Conservation (phyloP, 2,329 filamentous ascomycete genomes). For the Trichoderma hamatum region DNA sequence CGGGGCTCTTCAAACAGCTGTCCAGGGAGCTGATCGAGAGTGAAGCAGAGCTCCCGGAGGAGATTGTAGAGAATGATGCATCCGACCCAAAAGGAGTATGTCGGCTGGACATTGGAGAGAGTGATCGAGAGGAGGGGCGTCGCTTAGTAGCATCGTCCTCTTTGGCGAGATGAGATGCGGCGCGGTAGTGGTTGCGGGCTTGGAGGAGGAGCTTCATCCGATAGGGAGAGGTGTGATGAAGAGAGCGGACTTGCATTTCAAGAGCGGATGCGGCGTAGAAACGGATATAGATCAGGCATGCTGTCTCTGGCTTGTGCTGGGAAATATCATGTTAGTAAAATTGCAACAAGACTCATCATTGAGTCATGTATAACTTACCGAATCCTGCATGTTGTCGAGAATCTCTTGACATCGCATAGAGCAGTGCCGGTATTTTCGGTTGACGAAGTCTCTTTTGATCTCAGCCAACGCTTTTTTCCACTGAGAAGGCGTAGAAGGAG, state of each 20-base stretch:
- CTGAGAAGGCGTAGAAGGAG: constrained; percentile 50
- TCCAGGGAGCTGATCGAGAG: constrained; percentile 40
- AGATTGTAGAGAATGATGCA: constrained; percentile 49
- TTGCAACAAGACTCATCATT: neutral
- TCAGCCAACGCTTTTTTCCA: constrained; percentile 57
- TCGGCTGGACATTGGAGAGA: constrained; percentile 45
- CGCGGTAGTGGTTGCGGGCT: constrained; percentile 55
- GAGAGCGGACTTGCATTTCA: constrained; percentile 57
- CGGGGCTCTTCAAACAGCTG: constrained; percentile 26
- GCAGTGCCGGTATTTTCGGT: constrained; percentile 56
- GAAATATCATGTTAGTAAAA: neutral
- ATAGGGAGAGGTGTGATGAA: constrained; percentile 50
- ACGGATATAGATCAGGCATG: constrained; percentile 61
- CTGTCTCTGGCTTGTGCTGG: constrained; percentile 47
- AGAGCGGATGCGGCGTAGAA: constrained; percentile 65
- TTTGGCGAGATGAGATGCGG: constrained; percentile 52
- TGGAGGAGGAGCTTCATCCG: constrained; percentile 54
- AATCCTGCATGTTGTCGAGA: constrained; percentile 51
- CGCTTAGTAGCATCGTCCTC: constrained; percentile 49
- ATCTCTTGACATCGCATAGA: constrained; percentile 57
- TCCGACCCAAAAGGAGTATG: constrained; percentile 53
- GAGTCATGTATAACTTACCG: constrained; percentile 39
- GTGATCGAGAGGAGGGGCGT: constrained; percentile 46
- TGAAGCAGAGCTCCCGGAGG: constrained; percentile 51
- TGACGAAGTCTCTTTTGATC: constrained; percentile 57